A percentile compares a stretch with the other conserved stretches of the same genome.
Evolutionary conservation across 495 filamentous ascomycete species (phyloP).

Genomic region (Tuber indicum): DNA sequence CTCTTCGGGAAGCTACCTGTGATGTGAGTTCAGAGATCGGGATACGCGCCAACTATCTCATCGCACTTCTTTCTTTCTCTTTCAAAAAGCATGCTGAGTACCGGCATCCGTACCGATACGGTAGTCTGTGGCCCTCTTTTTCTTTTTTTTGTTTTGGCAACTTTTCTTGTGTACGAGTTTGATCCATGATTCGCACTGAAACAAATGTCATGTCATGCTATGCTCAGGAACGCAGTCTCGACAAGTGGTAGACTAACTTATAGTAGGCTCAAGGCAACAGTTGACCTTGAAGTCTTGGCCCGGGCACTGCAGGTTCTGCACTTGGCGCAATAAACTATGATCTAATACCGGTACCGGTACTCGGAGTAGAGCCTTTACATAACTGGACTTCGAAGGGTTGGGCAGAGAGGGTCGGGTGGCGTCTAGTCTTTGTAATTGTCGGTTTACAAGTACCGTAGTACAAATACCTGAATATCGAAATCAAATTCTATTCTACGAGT

Average conservation of each 20-base stretch:
- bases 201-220: neutral
- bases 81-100: neutral
- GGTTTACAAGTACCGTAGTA: too few species aligned
- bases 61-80: neutral
- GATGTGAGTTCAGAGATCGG: constrained; percentile 14
- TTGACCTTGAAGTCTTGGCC: neutral
- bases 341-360: neutral
- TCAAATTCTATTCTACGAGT: too few species aligned
- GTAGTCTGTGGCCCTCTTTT: neutral
- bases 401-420: too few species aligned
- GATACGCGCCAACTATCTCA: neutral
- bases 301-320: neutral
- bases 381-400: too few species aligned
- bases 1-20: constrained; percentile 69
- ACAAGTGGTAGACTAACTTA: neutral
- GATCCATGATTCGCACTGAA: neutral
- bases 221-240: neutral
- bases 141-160: neutral
- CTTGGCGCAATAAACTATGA: neutral
- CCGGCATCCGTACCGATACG: neutral
- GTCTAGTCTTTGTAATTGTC: too few species aligned
- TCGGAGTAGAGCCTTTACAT: too few species aligned
- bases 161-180: neutral
- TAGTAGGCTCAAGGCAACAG: neutral
- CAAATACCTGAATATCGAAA: too few species aligned